Evolutionary conservation across 306 rosid species (phyloP).

Genomic region (Inga leiocalycina): DNA sequence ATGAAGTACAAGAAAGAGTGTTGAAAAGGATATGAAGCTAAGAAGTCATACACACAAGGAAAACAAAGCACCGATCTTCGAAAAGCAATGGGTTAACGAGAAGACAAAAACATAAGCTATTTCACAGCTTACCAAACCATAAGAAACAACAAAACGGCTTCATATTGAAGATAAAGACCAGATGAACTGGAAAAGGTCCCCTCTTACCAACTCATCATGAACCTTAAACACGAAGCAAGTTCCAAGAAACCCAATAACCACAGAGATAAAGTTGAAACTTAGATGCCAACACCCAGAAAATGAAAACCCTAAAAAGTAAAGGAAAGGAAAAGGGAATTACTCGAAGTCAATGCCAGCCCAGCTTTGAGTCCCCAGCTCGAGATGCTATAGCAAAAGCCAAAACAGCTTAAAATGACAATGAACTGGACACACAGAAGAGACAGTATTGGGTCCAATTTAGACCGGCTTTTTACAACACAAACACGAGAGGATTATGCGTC

Average conservation of each 20-base stretch:
- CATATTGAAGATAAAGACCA: constrained; percentile 52
- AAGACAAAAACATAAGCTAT: constrained; percentile 64
- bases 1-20: constrained; percentile 31
- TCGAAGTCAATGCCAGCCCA: constrained; percentile 56
- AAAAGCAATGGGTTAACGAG: constrained; percentile 39
- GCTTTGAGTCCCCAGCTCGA: constrained; percentile 22
- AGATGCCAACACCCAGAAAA: constrained; percentile 39
- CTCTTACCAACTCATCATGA: constrained; percentile 68
- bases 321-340: constrained; percentile 18
- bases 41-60: constrained; percentile 32
- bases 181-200: constrained; percentile 57
- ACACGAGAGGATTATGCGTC: constrained; percentile 29
- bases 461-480: constrained; percentile 24
- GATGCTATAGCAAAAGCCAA: constrained; percentile 28
- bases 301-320: not conserved
- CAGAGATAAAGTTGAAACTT: constrained; percentile 40
- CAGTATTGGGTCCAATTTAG: constrained; percentile 19
- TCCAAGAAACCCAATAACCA: constrained; percentile 43
- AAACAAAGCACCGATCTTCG: constrained; percentile 23
- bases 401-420: constrained; percentile 21
- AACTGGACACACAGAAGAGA: constrained; percentile 5
- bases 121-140: constrained; percentile 68
- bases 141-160: constrained; percentile 52
- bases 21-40: constrained; percentile 37
- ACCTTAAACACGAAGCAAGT: constrained; percentile 72